Percentiles rank a stretch among this genome's conserved stretches.
phyloP scores from a whole-genome alignment of 2,329 filamentous ascomycete genomes.

The Shiraia sp. region DNA sequence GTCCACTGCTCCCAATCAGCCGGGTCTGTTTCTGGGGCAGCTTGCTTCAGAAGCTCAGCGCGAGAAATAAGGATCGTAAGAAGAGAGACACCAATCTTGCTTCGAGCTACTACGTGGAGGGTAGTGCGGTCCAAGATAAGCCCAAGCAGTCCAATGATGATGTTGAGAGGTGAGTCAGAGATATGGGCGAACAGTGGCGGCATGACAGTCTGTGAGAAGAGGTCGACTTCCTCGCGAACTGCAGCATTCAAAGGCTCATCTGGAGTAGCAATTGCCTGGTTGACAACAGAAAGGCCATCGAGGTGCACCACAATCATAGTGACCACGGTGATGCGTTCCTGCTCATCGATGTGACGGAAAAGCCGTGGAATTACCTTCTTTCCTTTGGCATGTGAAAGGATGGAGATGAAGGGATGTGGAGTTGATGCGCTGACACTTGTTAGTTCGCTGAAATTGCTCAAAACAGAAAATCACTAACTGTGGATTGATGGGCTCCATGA shows the following conservation, averaged over 20 bases:
- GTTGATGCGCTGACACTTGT: constrained; percentile 62
- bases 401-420: constrained; percentile 91
- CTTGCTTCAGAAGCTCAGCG: constrained; percentile 89
- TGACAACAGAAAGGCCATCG: constrained; percentile 87
- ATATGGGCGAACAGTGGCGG: constrained; percentile 87
- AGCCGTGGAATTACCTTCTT: constrained; percentile 95
- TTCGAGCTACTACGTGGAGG: constrained; percentile 80
- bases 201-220: constrained; percentile 88
- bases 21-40: constrained; percentile 65
- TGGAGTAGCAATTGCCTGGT: constrained; percentile 73
- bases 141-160: constrained; percentile 86
- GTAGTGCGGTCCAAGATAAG: constrained; percentile 82
- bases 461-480: constrained; percentile 44
- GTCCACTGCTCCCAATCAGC: constrained; percentile 79
- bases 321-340: constrained; percentile 91
- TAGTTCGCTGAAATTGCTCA: constrained; percentile 7
- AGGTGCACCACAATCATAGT: constrained; percentile 96
- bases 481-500: constrained; percentile 82
- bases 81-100: constrained; percentile 84
- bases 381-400: constrained; percentile 91
- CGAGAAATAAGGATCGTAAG: constrained; percentile 93
- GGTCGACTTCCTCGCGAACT: constrained; percentile 87
- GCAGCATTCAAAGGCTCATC: constrained; percentile 70
- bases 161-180: constrained; percentile 85
- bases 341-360: constrained; percentile 88